Conservation (phyloP, 768 basidiomycete species). For the Termitomyces sp. region DNA sequence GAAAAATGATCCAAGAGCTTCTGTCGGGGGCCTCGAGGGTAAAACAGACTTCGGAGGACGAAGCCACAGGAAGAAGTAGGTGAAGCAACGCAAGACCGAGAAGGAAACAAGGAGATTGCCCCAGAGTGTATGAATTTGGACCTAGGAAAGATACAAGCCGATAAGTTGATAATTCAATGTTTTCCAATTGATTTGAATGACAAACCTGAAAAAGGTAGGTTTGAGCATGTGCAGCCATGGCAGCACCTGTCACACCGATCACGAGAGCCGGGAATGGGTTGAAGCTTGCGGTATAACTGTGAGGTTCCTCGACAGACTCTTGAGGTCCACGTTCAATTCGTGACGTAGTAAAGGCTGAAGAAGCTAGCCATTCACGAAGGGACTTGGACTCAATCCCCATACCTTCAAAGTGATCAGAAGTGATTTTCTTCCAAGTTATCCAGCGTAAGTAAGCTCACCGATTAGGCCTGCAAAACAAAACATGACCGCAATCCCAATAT, state of each 20-base stretch:
- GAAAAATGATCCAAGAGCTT: conserved; percentile 84
- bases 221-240: conserved; percentile 91
- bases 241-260: conserved; percentile 89
- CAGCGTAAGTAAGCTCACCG: conserved; percentile 31
- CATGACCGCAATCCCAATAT: conserved; percentile 94
- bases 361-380: conserved; percentile 70
- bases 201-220: conserved; percentile 81
- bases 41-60: conserved; percentile 77
- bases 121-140: conserved; percentile 90
- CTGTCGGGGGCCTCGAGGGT: conserved; percentile 91
- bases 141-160: conserved; percentile 31
- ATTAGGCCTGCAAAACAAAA: conserved; percentile 92
- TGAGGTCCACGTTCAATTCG: conserved; percentile 22
- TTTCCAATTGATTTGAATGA: neutral
- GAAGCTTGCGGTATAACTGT: conserved; percentile 72
- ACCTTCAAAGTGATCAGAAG: conserved; percentile 13
- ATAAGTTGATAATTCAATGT: neutral
- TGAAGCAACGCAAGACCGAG: conserved; percentile 75
- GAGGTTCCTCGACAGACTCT: conserved; percentile 56
- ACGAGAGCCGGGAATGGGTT: conserved; percentile 93
- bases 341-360: conserved; percentile 35
- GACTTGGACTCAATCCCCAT: conserved; percentile 83
- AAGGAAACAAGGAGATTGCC: conserved; percentile 80
- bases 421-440: neutral
- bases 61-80: conserved; percentile 94